Evolutionary conservation across 2,329 filamentous ascomycete genomes (phyloP).

Genomic region (Penicillium digitatum): DNA sequence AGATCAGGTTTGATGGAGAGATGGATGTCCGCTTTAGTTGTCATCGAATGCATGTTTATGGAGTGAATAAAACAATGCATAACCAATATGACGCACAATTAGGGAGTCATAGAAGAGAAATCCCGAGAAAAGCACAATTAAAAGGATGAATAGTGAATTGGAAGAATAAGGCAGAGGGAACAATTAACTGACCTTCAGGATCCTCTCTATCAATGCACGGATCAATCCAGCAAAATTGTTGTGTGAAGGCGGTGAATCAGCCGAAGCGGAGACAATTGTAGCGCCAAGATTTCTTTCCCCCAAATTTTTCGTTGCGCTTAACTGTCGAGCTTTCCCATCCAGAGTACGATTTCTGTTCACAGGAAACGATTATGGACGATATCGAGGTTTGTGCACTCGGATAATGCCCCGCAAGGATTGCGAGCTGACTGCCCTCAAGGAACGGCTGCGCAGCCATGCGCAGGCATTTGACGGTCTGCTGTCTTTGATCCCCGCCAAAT

Average conservation of each 20-base stretch:
- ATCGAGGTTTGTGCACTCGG: conserved; percentile 36
- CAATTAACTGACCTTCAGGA: neutral
- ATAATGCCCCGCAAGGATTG: conserved; percentile 12
- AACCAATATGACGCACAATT: neutral
- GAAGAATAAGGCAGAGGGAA: neutral
- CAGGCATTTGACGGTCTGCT: conserved; percentile 82
- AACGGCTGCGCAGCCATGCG: conserved; percentile 52
- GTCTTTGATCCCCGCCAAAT: conserved; percentile 82
- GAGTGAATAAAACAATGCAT: neutral
- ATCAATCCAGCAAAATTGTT: conserved; percentile 5
- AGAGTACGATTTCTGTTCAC: conserved; percentile 12
- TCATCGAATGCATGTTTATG: neutral
- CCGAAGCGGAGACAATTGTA: conserved; percentile 31
- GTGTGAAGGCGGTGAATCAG: conserved; percentile 25
- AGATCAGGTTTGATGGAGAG: conserved; percentile 19
- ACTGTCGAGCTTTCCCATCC: conserved; percentile 19
- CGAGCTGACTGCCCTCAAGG: conserved; percentile 35
- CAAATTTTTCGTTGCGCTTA: conserved; percentile 38
- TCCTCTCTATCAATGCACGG: neutral
- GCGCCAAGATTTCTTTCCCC: conserved; percentile 40
- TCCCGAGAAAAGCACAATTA: neutral
- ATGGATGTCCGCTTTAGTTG: neutral
- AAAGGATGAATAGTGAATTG: neutral
- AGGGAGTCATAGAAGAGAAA: neutral
- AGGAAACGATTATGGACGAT: conserved; percentile 33